Percentiles rank a stretch among this genome's conserved stretches.
phyloP scores from a whole-genome alignment of 306 rosid species.

The Malus domestica region DNA sequence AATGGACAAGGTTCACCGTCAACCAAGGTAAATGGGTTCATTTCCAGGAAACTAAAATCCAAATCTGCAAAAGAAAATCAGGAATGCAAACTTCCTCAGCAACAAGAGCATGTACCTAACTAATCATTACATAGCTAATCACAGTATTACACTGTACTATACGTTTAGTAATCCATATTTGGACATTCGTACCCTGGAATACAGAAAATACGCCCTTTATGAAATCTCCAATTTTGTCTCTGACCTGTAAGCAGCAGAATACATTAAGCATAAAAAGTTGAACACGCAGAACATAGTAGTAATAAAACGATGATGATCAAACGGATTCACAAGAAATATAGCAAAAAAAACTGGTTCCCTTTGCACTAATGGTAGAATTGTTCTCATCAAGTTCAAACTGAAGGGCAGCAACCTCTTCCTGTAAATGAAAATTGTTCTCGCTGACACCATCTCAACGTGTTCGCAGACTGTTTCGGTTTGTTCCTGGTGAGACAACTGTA shows the following conservation, averaged over 20 bases:
- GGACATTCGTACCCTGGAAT: slow-evolving; percentile 63
- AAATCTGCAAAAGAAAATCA: slow-evolving; percentile 42
- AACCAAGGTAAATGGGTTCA: slow-evolving; percentile 82
- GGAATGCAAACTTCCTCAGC: background rate
- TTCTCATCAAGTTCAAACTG: slow-evolving; percentile 62
- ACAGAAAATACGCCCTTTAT: slow-evolving; percentile 62
- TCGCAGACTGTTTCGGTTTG: slow-evolving; percentile 61
- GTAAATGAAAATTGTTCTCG: slow-evolving; percentile 81
- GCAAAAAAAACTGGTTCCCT: background rate
- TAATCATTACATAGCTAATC: background rate
- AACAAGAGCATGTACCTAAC: background rate
- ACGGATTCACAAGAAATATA: background rate
- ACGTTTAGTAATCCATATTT: background rate
- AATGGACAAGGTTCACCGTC: slow-evolving; percentile 72
- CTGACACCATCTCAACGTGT: slow-evolving; percentile 89
- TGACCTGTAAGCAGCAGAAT: slow-evolving; percentile 30
- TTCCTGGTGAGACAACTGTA: slow-evolving; percentile 49
- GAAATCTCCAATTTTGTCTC: slow-evolving; percentile 62
- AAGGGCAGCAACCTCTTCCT: slow-evolving; percentile 72
- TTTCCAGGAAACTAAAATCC: slow-evolving; percentile 79
- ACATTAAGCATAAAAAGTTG: background rate
- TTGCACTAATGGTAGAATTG: background rate
- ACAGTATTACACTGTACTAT: background rate
- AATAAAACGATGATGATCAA: background rate
- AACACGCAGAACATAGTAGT: no score